A percentile compares a stretch with the other conserved stretches of the same genome.
phyloP scores from a whole-genome alignment of 2,329 filamentous ascomycete species.

The Ophiostoma australiae region DNA sequence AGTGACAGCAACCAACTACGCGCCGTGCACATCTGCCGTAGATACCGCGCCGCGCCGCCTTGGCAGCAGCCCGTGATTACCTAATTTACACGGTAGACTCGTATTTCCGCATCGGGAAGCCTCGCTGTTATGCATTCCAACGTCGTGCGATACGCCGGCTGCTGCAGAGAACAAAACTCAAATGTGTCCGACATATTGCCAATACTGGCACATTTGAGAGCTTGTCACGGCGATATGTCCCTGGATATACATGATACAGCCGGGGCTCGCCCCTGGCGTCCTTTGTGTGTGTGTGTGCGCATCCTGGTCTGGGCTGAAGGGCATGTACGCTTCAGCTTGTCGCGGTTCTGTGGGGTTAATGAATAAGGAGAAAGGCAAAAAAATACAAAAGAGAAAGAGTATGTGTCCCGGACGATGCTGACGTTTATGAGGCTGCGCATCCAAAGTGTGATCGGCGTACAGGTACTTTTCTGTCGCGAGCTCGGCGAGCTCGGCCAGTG shows the following conservation, averaged over 20 bases:
- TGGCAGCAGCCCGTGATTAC: background rate
- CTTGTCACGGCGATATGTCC: background rate
- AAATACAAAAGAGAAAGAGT: too few species aligned
- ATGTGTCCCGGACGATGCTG: too few species aligned
- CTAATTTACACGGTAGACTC: background rate
- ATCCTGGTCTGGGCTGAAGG: background rate
- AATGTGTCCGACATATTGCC: background rate
- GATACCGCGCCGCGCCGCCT: background rate
- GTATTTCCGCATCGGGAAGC: background rate
- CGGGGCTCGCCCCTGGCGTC: background rate
- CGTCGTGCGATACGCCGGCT: background rate
- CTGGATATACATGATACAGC: background rate
- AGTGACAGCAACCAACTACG: too few species aligned
- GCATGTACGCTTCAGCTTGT: background rate
- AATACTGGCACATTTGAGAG: background rate
- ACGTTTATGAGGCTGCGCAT: too few species aligned
- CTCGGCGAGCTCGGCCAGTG: background rate
- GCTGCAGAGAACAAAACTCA: background rate
- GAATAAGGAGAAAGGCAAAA: background rate
- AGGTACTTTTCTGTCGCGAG: background rate
- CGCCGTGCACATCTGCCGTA: too few species aligned
- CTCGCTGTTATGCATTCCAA: background rate
- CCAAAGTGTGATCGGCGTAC: background rate
- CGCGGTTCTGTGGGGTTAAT: background rate
- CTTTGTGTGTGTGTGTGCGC: background rate